phyloP scores from a whole-genome alignment of 208 protist genomes.

The Leishmania mexicana region DNA sequence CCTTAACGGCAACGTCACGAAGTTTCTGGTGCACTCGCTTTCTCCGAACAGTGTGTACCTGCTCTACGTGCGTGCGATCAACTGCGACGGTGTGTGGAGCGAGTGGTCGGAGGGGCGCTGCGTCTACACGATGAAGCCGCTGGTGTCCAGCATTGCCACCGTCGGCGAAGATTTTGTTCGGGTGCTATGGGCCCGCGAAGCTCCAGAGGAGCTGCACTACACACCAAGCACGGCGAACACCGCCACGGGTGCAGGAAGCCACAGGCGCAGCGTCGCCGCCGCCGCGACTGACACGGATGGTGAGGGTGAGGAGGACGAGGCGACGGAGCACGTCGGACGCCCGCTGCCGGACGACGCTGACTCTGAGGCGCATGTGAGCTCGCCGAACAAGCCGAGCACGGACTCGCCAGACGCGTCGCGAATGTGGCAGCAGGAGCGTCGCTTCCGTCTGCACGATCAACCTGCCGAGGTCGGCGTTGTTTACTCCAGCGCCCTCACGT shows the following conservation, averaged over 20 bases:
- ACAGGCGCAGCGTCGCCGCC: neutral
- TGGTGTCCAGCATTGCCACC: conserved; percentile 54
- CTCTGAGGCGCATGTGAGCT: neutral
- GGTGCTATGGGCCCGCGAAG: conserved; percentile 68
- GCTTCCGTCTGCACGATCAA: conserved; percentile 57
- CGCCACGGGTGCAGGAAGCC: neutral
- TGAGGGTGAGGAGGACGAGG: conserved; percentile 1
- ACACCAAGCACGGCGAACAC: conserved; percentile 6
- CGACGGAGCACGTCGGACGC: neutral
- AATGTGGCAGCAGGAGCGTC: conserved; percentile 26
- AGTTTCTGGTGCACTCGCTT: conserved; percentile 52
- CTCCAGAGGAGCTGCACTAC: conserved; percentile 64
- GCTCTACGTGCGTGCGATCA: conserved; percentile 59
- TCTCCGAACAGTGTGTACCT: conserved; percentile 76
- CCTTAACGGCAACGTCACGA: conserved; percentile 48
- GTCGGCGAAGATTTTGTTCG: conserved; percentile 90
- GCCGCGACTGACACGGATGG: neutral
- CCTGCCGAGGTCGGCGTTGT: conserved; percentile 42
- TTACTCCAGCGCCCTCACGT: conserved; percentile 55
- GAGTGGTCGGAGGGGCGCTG: conserved; percentile 83
- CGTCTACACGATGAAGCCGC: conserved; percentile 88
- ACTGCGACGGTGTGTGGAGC: conserved; percentile 78
- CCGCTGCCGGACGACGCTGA: neutral
- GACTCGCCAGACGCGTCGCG: conserved; percentile 21
- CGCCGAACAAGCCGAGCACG: neutral